Base-by-base conservation (phyloP, 257 asterid species). In the Verbascum thapsus region DNA sequence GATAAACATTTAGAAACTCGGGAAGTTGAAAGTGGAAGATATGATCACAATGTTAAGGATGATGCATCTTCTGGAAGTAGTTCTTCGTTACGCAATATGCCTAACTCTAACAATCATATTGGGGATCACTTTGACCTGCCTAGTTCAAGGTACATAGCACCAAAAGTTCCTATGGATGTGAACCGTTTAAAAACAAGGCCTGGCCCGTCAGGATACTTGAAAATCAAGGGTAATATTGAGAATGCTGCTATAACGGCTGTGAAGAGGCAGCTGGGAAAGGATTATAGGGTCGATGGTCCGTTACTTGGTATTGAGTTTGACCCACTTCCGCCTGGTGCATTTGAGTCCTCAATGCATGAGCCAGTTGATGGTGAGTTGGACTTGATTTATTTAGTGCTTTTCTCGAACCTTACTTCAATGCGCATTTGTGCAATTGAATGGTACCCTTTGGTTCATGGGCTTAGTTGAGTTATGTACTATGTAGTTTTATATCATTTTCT, bases 161-260 rank as follows among this genome's bases (percentile, higher is more conserved):
- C 86, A 38, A 80, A 70, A 69, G 59, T 76, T 58, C 76, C 94
- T 0, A 12, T 52, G 48, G 79, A 81, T 70, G 40, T 62, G 56
- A 80, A 60, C 66, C 78, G 71, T 10, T 64, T 70, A 55, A 89
- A 78, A 75, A 50, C 86, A 48, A 78, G 90, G 83, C 22, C 80
- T 10, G 96, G 96, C 49, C 97, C 97, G 42, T 87, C 97, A 12
- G 99, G 99, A 63, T 94, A 87, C 84, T 80, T 94, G 45, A 94
- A 94, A 82, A 81, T 94, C 71, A 94, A 84, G 87, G 88, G 88
- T 35, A 88, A 70, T 54, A 76, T 75, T 60, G 96, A 90, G 71
- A 90, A 85, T 63, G 55, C 84, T 70, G 95, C 97, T 64, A 77
- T 94, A 76, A 78, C 90, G 44, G 88, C 90, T 11, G 96, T 94